phyloP scores from a whole-genome alignment of 2,329 filamentous ascomycete species.

The Clarireedia paspali region DNA sequence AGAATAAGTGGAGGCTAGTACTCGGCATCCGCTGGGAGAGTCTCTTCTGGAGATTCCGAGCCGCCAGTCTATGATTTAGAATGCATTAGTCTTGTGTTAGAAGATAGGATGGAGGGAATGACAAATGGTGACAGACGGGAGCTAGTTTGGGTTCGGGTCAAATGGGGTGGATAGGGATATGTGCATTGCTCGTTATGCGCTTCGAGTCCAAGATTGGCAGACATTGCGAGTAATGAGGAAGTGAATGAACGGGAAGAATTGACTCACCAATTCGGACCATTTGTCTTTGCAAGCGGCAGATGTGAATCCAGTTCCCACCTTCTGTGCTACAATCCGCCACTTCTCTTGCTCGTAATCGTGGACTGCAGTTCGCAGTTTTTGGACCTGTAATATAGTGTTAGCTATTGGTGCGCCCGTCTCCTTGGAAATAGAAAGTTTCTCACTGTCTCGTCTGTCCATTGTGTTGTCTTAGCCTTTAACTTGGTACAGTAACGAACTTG shows the following conservation, averaged over 20 bases:
- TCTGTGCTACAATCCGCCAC: slow-evolving; percentile 86
- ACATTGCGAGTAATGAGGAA: not conserved
- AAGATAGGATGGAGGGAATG: not conserved
- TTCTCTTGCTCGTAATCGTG: slow-evolving; percentile 86
- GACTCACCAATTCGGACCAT: slow-evolving; percentile 25
- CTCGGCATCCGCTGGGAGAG: not conserved
- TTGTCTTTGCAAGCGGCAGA: slow-evolving; percentile 75
- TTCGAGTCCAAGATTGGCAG: not conserved
- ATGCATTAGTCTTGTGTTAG: not conserved
- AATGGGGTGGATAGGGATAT: not conserved
- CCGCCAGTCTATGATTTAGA: not conserved
- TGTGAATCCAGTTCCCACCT: slow-evolving; percentile 84
- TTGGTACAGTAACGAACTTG: slow-evolving; percentile 95
- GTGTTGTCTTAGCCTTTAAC: slow-evolving; percentile 84
- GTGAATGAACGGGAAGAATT: not conserved
- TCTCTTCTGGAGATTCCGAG: not conserved
- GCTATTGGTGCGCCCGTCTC: slow-evolving; percentile 10
- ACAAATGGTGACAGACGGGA: no score
- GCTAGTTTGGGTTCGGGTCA: no score
- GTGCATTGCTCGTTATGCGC: not conserved
- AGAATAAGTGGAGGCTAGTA: not conserved
- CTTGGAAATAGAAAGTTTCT: slow-evolving; percentile 29
- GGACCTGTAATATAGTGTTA: slow-evolving; percentile 46
- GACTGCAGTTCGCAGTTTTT: slow-evolving; percentile 68
- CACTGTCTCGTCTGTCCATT: slow-evolving; percentile 93